Conservation (phyloP, 352 stramenopile species). For the Phytophthora litchii region DNA sequence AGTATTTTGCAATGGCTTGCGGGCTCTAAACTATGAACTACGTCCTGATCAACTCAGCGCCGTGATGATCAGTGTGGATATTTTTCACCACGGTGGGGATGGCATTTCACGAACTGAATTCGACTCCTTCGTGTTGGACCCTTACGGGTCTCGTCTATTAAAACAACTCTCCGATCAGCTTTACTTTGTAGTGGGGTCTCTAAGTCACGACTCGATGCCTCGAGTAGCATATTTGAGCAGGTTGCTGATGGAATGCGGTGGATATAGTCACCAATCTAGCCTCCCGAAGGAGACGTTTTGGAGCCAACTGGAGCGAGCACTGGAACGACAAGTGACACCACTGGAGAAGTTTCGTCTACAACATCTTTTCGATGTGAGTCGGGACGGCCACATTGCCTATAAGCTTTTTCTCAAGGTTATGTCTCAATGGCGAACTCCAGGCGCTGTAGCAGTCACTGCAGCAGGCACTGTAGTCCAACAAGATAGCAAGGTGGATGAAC, state of each 20-base stretch:
- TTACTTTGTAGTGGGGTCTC: slow-evolving; percentile 25
- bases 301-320: slow-evolving; percentile 38
- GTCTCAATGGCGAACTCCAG: slow-evolving; percentile 53
- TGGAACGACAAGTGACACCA: slow-evolving; percentile 31
- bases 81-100: slow-evolving; percentile 48
- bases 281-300: slow-evolving; percentile 39
- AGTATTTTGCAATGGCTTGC: slow-evolving; percentile 43
- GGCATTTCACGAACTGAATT: slow-evolving; percentile 78
- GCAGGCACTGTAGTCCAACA: not conserved
- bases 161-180: slow-evolving; percentile 42
- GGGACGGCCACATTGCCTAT: slow-evolving; percentile 63
- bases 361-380: slow-evolving; percentile 76
- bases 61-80: slow-evolving; percentile 44
- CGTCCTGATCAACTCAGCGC: slow-evolving; percentile 38
- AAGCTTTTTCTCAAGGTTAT: slow-evolving; percentile 80
- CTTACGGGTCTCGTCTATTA: slow-evolving; percentile 40
- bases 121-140: slow-evolving; percentile 77
- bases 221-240: slow-evolving; percentile 59
- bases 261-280: slow-evolving; percentile 25
- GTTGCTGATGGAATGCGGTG: slow-evolving; percentile 46
- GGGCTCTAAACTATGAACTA: slow-evolving; percentile 50
- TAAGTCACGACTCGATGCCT: slow-evolving; percentile 28
- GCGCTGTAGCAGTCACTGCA: slow-evolving; percentile 2
- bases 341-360: slow-evolving; percentile 49
- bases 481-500: slow-evolving; percentile 3